Conservation (phyloP, 345 rosid genomes). For the Cardiospermum halicacabum region DNA sequence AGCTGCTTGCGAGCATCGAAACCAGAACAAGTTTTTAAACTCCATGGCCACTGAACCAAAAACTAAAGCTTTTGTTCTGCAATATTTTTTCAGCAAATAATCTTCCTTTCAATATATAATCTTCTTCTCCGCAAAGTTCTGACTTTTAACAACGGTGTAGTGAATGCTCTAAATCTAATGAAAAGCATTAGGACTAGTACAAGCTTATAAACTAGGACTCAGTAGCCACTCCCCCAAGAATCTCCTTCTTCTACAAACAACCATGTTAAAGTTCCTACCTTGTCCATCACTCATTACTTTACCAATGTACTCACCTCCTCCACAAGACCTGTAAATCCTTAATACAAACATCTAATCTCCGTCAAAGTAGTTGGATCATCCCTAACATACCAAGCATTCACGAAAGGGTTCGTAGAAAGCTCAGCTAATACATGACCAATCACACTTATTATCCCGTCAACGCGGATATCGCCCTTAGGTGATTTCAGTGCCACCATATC, state of each 20-base stretch:
- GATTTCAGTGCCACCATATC: conserved; percentile 59
- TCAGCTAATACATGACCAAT: conserved; percentile 94
- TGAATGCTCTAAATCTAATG: conserved; percentile 29
- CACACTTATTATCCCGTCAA: conserved; percentile 96
- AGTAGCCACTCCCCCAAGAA: conserved; percentile 89
- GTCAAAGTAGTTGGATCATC: conserved; percentile 95
- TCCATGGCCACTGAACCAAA: no score
- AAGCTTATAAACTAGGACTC: conserved; percentile 74
- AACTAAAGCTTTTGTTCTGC: no score
- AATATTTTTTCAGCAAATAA: no score
- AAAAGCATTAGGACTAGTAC: conserved; percentile 71
- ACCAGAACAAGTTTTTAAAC: no score
- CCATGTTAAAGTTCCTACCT: conserved; percentile 69
- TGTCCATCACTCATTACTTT: conserved; percentile 64
- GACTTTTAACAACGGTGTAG: background rate
- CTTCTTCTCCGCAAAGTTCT: background rate
- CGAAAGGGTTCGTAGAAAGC: conserved; percentile 72
- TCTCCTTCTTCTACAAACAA: conserved; percentile 62
- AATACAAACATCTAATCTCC: conserved; percentile 79
- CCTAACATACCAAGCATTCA: conserved; percentile 98
- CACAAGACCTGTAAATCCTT: conserved; percentile 92
- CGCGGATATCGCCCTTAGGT: conserved; percentile 77
- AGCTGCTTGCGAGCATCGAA: no score
- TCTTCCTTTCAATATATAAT: background rate
- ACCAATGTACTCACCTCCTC: conserved; percentile 91